Conservation (phyloP, 306 rosid species). For the Quercus robur region DNA sequence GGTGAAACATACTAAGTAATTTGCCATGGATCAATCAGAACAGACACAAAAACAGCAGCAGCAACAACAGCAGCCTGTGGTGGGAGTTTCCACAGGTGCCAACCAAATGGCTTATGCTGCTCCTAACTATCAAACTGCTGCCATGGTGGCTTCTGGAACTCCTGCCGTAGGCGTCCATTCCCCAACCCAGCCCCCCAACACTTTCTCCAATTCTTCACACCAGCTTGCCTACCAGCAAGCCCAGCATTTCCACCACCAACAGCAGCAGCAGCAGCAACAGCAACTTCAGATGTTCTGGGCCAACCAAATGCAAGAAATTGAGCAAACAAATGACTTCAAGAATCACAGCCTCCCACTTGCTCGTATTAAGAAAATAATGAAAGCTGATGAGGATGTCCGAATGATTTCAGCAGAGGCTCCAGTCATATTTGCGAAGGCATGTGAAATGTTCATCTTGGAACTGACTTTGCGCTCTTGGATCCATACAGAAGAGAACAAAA, state of each 20-base stretch:
- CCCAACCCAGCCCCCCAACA: conserved; percentile 49
- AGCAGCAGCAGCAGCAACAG: conserved; percentile 68
- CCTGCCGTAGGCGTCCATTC: conserved; percentile 51
- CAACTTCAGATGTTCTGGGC: conserved; percentile 80
- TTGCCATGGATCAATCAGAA: conserved; percentile 69
- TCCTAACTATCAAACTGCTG: conserved; percentile 57
- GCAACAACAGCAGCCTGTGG: conserved; percentile 33
- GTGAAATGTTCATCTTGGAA: conserved; percentile 80
- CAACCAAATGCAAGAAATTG: conserved; percentile 75
- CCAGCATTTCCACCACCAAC: conserved; percentile 69
- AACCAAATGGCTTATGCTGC: conserved; percentile 59
- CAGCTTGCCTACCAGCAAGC: conserved; percentile 73
- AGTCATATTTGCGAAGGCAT: conserved; percentile 75
- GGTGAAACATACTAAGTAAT: conserved; percentile 12
- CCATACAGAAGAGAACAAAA: conserved; percentile 76
- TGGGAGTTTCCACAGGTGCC: conserved; percentile 42
- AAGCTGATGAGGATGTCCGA: conserved; percentile 87
- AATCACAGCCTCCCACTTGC: conserved; percentile 69
- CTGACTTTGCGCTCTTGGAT: conserved; percentile 83
- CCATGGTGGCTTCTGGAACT: conserved; percentile 62
- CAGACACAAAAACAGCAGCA: conserved; percentile 48
- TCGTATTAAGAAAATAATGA: conserved; percentile 77
- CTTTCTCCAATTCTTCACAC: conserved; percentile 56
- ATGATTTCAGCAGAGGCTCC: conserved; percentile 88
- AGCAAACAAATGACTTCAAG: conserved; percentile 62